A percentile compares a stretch with the other conserved stretches of the same genome.
Conservation (phyloP, 2,329 filamentous ascomycete species). For the Zymoseptoria ardabiliae region DNA sequence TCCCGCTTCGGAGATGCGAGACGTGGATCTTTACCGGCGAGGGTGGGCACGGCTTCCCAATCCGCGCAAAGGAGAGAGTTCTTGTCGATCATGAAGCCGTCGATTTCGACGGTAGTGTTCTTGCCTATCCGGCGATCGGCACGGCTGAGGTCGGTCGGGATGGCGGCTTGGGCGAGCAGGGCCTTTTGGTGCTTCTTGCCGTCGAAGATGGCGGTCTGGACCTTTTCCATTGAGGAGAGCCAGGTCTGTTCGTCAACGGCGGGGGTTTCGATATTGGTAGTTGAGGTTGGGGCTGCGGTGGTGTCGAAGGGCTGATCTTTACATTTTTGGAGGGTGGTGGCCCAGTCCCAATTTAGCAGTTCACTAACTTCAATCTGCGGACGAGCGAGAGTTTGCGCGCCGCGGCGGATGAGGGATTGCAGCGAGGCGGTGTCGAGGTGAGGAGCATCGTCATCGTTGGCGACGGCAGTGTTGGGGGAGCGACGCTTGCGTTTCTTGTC, state of each 20-base stretch:
- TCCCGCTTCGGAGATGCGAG: slow-evolving; percentile 43
- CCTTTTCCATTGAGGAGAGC: slow-evolving; percentile 50
- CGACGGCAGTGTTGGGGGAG: slow-evolving; percentile 16
- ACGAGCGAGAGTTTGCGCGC: slow-evolving; percentile 46
- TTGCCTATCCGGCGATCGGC: slow-evolving; percentile 48
- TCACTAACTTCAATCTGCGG: slow-evolving; percentile 48
- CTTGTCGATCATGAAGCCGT: slow-evolving; percentile 51
- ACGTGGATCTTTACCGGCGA: slow-evolving; percentile 48
- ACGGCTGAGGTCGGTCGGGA: slow-evolving; percentile 26
- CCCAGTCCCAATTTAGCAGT: slow-evolving; percentile 52
- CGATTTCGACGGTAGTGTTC: slow-evolving; percentile 50
- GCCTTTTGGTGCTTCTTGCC: slow-evolving; percentile 45
- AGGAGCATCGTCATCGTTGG: slow-evolving; percentile 44
- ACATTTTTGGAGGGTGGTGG: slow-evolving; percentile 48
- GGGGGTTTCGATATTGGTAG: slow-evolving; percentile 16
- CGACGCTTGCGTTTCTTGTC: slow-evolving; percentile 28
- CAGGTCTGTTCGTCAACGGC: slow-evolving; percentile 47
- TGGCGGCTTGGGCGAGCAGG: slow-evolving; percentile 27
- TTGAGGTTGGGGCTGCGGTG: slow-evolving; percentile 28
- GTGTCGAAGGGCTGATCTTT: slow-evolving; percentile 44
- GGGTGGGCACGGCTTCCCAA: slow-evolving; percentile 52
- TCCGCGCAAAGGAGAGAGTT: slow-evolving; percentile 46
- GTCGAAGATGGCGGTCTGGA: slow-evolving; percentile 51
- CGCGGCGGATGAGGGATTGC: slow-evolving; percentile 48
- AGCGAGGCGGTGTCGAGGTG: slow-evolving; percentile 46